Evolutionary conservation across 2,329 filamentous ascomycete genomes (phyloP), one percentile per base, ranked within the genome.

Genomic region (Calonectria pseudoturangicola): DNA sequence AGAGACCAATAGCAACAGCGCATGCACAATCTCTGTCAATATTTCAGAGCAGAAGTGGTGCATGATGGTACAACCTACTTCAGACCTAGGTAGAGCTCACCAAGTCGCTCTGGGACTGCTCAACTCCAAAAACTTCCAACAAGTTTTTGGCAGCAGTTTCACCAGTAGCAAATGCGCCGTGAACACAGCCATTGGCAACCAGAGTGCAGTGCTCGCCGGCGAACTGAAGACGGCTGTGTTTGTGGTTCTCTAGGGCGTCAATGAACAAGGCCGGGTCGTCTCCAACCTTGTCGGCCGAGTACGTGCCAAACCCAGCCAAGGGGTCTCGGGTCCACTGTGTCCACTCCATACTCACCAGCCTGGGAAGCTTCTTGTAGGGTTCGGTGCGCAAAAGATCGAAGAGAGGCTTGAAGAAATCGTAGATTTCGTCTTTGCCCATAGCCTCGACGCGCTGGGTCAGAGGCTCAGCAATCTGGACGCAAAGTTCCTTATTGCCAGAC

Each of bases 271-370:
- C 39, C 10, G 70, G 64, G 18, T 72, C 70, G n/a, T 72, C 70
- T 16, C 70, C 70, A 28, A 72, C 70, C 30, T 68, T 72, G 45
- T 68, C 70, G 25, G 70, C 65, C 33, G 70, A 72, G 65, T 68
- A 72, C 27, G 70, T 68, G 8, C 70, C 70, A 21, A 72, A 72
- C 7, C 70, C 70, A 25, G 70, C 70, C 21, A 72, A 27, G 6
- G 64, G 64, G 28, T 72, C 70, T n/a, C 21, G 64, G 16, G 70
- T 72, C 70, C 70, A 72, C 33, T 68, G 36, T 8, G 70, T 72
- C 39, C 64, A 67, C 27, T 72, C 65, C 16, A 65, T 30, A 36
- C 64, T 63, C 16, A 72, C 33, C 36, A 72, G 27, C n/a, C 15
- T 36, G 9, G 70, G 70, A 4, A 72, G 70, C 16, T 66, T 66